These are phyloP conservation scores for Pythium biforme DNA, from an alignment of 352 stramenopile genomes.

Conservation along the genomic window DNA sequence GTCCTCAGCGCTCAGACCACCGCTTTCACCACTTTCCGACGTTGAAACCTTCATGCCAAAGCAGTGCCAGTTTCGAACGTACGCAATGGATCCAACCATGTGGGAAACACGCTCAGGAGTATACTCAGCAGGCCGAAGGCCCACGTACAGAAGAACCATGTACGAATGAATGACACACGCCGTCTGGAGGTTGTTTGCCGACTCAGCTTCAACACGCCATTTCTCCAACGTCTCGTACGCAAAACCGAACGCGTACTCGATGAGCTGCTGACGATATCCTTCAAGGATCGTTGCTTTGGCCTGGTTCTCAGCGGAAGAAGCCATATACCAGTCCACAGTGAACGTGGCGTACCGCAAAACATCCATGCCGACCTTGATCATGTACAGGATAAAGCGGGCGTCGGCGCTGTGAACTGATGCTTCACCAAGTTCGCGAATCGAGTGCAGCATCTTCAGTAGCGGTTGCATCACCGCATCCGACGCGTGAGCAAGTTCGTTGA, in stretches of 20 bases:
- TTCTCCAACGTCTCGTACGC: conserved; percentile 69
- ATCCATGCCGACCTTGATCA: conserved; percentile 83
- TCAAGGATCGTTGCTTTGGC: conserved; percentile 44
- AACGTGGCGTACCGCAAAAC: conserved; percentile 80
- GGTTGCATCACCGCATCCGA: conserved; percentile 85
- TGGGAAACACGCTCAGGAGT: conserved; percentile 57
- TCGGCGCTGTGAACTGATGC: conserved; percentile 81
- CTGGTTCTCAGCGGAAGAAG: conserved; percentile 31
- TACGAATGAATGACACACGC: conserved; percentile 88
- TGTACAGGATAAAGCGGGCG: conserved; percentile 85
- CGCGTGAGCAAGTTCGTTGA: conserved; percentile 98
- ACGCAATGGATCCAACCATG: conserved; percentile 82
- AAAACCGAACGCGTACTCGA: conserved; percentile 70
- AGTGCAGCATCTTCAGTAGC: conserved; percentile 80
- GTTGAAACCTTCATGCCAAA: conserved; percentile 85
- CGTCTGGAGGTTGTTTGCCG: conserved; percentile 71
- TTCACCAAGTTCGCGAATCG: conserved; percentile 78
- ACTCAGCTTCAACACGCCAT: conserved; percentile 73
- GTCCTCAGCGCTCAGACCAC: conserved; percentile 65
- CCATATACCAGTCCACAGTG: conserved; percentile 46
- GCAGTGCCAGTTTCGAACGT: conserved; percentile 90
- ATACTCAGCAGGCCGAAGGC: conserved; percentile 68
- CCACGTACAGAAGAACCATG: conserved; percentile 66
- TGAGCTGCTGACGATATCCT: conserved; percentile 50
- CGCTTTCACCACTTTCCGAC: conserved; percentile 41